These are phyloP conservation scores for Phytopythium aichiense DNA, from an alignment of 352 stramenopile genomes.

Conservation along the genomic window DNA sequence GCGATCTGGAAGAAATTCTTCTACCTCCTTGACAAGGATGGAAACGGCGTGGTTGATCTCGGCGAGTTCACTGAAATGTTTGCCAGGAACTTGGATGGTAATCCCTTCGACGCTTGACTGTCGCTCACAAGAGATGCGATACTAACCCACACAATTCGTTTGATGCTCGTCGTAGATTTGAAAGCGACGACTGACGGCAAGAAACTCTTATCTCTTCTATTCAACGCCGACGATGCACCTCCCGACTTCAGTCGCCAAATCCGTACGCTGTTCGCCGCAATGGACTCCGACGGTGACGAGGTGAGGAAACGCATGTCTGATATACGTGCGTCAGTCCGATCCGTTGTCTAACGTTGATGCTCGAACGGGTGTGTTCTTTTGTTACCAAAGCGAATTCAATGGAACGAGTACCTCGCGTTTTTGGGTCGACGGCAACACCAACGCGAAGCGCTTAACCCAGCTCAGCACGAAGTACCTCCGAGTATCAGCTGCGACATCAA, in stretches of 20 bases:
- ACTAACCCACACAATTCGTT: neutral
- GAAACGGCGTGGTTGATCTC: slow-evolving; percentile 49
- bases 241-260: slow-evolving; percentile 2
- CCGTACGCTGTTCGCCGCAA: slow-evolving; percentile 34
- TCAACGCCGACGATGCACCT: slow-evolving; percentile 1
- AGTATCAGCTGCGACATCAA: neutral
- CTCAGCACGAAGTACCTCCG: neutral
- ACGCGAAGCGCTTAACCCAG: neutral
- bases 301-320: slow-evolving; percentile 13
- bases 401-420: slow-evolving; percentile 57
- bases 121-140: neutral
- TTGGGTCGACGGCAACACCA: slow-evolving; percentile 16
- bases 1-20: slow-evolving; percentile 71
- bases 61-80: slow-evolving; percentile 56
- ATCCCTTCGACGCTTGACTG: neutral
- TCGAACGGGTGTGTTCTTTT: neutral
- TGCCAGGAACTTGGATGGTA: slow-evolving; percentile 33
- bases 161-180: slow-evolving; percentile 24
- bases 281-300: slow-evolving; percentile 47
- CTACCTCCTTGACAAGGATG: slow-evolving; percentile 50
- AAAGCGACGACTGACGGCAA: slow-evolving; percentile 28
- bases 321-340: neutral
- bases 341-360: neutral
- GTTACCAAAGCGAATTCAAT: slow-evolving; percentile 32
- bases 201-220: slow-evolving; percentile 35